Base-by-base conservation (phyloP, 78 protist species). In the Dictyostelium firmibasis region DNA sequence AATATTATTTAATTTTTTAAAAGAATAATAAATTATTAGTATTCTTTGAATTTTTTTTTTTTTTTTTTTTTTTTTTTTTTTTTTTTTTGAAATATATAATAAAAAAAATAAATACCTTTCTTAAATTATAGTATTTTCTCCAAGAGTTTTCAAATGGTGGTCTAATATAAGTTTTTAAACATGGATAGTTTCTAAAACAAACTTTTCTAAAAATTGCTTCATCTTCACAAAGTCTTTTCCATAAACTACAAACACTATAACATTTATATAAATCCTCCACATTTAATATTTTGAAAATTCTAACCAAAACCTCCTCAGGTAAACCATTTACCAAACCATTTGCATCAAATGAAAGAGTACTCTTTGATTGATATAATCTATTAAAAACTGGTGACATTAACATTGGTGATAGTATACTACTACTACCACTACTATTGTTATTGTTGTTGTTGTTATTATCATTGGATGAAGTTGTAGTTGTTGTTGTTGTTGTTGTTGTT, bases 211-310 rank as follows among this genome's bases (percentile, higher is more conserved):
- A 89, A 13, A 89, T 78, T 44, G 57, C 84, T 50, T 89, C 94
- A 70, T 89, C 94, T 70, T 89, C 94, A 69, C 87, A 89, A 33
- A 89, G 57, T 69, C 94, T 60, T 89, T 67, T 89, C 86, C 86
- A 81, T 4, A 38, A 29, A 27, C 43, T 81, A 23, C 86, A 89
- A 25, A 81, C 87, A 57, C 38, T 43, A 38, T 43, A 47, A 81
- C 87, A 64, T 16, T 31, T 38, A 44, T 89, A 81, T 23, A 89
- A 76, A 69, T 89, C 94, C 18, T 75, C 50, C 36, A 70, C 79
- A n/a, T 69, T 69, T 18, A 89, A 50, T 8, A 41, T 29, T n/a
- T 60, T 64, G 27, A 89, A 81, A 6, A 89, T 60, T 41, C 81
- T 62, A 25, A 89, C 75, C 11, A 89, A 50, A 10, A 89, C 75